Evolutionary conservation across 2,329 filamentous ascomycete genomes (phyloP).

Genomic region (Rutstroemia sp.): DNA sequence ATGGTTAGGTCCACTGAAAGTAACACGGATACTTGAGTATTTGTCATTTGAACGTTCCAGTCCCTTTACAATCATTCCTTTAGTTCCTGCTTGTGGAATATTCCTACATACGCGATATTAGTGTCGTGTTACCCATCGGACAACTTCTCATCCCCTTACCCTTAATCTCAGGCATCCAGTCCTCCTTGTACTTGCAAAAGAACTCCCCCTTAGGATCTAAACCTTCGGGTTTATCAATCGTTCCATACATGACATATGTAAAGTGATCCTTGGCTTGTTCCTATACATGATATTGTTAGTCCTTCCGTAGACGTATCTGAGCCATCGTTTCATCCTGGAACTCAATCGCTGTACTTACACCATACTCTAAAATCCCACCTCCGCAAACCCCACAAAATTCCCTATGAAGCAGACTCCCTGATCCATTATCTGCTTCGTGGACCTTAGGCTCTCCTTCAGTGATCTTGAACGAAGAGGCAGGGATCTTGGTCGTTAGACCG

Average conservation of each 20-base stretch:
- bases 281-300: slow-evolving; percentile 18
- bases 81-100: slow-evolving; percentile 40
- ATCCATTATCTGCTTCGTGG: slow-evolving; percentile 43
- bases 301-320: slow-evolving; percentile 12
- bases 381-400: slow-evolving; percentile 48
- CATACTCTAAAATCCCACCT: slow-evolving; percentile 44
- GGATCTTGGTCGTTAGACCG: slow-evolving; percentile 44
- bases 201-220: slow-evolving; percentile 48
- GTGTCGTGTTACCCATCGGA: background rate
- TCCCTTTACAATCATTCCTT: slow-evolving; percentile 29
- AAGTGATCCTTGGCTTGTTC: slow-evolving; percentile 37
- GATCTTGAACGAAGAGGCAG: slow-evolving; percentile 36
- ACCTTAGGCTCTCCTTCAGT: slow-evolving; percentile 34
- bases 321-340: slow-evolving; percentile 19
- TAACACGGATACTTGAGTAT: too few relatives aligned
- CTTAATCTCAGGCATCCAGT: slow-evolving; percentile 44
- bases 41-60: background rate
- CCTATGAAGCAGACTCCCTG: slow-evolving; percentile 38
- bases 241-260: slow-evolving; percentile 39
- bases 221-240: slow-evolving; percentile 40
- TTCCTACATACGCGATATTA: slow-evolving; percentile 24
- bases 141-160: slow-evolving; percentile 22
- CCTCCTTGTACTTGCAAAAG: slow-evolving; percentile 40
- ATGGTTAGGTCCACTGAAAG: too few relatives aligned
- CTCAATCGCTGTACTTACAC: slow-evolving; percentile 30